Evolutionary conservation across 176 grass and related monocot species (phyloP).

Genomic region (Dactylis glomerata): DNA sequence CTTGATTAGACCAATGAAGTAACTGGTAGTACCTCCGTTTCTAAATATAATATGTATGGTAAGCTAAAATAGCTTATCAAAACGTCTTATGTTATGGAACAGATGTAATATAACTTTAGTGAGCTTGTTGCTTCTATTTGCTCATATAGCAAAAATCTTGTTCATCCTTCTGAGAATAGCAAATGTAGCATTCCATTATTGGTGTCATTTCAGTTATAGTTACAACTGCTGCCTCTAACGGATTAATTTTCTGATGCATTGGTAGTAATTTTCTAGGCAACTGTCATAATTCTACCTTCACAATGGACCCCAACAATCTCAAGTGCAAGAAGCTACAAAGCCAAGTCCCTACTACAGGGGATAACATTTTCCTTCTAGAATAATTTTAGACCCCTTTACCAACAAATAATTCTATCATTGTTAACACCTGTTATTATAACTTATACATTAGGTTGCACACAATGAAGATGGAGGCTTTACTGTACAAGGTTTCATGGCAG

Average conservation of each 20-base stretch:
- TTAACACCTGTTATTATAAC: neutral
- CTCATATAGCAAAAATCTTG: too few species aligned
- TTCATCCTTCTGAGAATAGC: neutral
- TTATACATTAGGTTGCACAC: neutral
- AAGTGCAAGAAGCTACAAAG: neutral
- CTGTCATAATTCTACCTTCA: neutral
- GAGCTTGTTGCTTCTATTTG: too few species aligned
- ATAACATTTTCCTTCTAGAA: neutral
- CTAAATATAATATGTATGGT: too few species aligned
- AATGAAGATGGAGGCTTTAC: neutral
- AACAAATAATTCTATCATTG: neutral
- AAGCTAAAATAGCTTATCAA: too few species aligned
- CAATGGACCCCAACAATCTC: neutral
- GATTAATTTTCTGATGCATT: neutral
- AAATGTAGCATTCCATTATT: neutral
- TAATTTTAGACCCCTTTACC: neutral
- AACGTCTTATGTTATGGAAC: too few species aligned
- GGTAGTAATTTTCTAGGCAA: neutral
- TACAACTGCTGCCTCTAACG: neutral
- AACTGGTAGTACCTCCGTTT: too few species aligned
- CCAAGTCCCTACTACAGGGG: neutral
- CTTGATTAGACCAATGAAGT: too few species aligned
- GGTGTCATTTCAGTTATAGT: neutral
- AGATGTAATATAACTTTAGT: too few species aligned
- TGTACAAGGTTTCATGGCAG: neutral